These are phyloP conservation scores for Fusarium praegraminearum DNA, from an alignment of 2,329 filamentous ascomycete species.

Conservation along the genomic window DNA sequence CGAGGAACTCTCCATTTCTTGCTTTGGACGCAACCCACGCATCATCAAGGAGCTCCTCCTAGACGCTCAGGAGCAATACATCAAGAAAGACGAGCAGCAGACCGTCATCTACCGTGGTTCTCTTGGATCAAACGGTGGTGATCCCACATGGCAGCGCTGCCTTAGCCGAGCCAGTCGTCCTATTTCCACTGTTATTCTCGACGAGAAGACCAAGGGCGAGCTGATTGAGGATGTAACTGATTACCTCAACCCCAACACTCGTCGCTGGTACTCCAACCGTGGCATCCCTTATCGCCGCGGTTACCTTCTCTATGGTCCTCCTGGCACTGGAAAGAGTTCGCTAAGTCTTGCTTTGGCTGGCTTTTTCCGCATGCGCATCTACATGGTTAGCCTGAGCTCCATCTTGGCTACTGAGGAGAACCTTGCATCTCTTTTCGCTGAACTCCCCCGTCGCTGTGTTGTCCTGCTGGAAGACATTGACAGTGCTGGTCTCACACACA, in stretches of 20 bases:
- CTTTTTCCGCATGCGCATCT: conserved; percentile 76
- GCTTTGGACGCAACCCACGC: conserved; percentile 70
- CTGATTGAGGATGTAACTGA: conserved; percentile 72
- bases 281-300: conserved; percentile 89
- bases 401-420: conserved; percentile 73
- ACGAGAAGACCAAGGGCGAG: conserved; percentile 69
- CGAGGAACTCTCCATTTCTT: conserved; percentile 71
- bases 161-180: conserved; percentile 71
- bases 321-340: conserved; percentile 83
- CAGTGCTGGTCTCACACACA: conserved; percentile 75
- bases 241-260: conserved; percentile 71
- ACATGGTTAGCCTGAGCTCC: conserved; percentile 77
- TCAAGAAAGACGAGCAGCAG: conserved; percentile 69
- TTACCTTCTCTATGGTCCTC: conserved; percentile 84
- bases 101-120: conserved; percentile 74
- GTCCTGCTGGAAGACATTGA: conserved; percentile 84
- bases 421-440: conserved; percentile 72
- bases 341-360: conserved; percentile 78
- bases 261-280: conserved; percentile 84
- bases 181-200: conserved; percentile 74
- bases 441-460: conserved; percentile 76
- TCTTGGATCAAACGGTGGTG: conserved; percentile 54
- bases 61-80: conserved; percentile 67
- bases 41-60: conserved; percentile 72
- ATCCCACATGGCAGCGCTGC: conserved; percentile 70